Evolutionary conservation across 1,284 basidiomycete genomes (phyloP).

Genomic region (Apiotrichum porosum): DNA sequence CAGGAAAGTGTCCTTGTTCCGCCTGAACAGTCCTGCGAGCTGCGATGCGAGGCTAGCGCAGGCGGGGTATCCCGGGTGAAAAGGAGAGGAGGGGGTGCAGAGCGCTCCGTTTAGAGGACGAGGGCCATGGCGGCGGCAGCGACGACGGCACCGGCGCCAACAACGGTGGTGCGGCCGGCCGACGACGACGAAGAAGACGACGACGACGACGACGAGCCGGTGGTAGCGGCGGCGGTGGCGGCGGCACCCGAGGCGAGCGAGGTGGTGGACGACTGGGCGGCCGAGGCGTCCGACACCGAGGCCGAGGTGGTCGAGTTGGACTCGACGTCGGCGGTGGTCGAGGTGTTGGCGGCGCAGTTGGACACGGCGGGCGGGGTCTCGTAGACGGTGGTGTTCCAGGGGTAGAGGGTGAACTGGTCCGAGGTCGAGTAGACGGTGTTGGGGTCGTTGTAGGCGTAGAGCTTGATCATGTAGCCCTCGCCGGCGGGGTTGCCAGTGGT

Average conservation of each 20-base stretch:
- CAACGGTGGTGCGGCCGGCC: neutral
- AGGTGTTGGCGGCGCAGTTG: too few species aligned
- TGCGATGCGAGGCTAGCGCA: too few species aligned
- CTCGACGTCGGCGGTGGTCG: neutral
- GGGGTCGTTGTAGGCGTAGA: neutral
- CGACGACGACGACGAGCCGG: neutral
- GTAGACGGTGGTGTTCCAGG: neutral
- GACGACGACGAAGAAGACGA: neutral
- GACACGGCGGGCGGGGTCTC: too few species aligned
- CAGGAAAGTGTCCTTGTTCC: too few species aligned
- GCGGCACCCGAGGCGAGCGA: neutral
- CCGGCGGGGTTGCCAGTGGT: neutral
- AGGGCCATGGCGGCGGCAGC: neutral
- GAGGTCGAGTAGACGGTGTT: neutral
- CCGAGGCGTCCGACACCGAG: neutral
- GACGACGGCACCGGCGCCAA: neutral
- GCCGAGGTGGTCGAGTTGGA: neutral
- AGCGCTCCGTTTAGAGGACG: constrained; percentile 4
- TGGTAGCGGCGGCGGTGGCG: neutral
- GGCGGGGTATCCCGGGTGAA: too few species aligned
- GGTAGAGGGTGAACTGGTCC: neutral
- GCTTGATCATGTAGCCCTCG: neutral
- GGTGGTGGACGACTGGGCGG: neutral
- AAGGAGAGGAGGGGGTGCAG: too few species aligned
- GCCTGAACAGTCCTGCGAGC: too few species aligned